Base-by-base conservation (phyloP, 345 rosid species). In the Pseudoturritis turrita region DNA sequence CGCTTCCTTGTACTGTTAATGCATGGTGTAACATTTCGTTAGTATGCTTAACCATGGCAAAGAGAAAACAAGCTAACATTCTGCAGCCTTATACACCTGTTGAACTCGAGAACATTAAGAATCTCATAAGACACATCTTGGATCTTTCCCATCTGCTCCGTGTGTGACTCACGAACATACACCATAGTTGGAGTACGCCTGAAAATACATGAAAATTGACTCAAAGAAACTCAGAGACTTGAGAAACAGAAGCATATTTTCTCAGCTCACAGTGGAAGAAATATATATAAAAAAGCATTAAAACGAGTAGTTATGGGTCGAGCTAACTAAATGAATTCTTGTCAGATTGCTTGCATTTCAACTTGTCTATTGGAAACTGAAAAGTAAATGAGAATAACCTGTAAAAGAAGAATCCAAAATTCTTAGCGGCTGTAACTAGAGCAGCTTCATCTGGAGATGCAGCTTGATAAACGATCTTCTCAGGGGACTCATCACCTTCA, bases 371-470 rank as follows among this genome's bases (percentile, higher is more conserved):
- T 8, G 21, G 47, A 26, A 67, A 39, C 29, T 51, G 13, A 67
- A 67, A 52, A 22, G 50, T 52, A 67, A 67, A 31, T 28, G 29
- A 39, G 13, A 53, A 40, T 67, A 21, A 89, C 96, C 92, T 85
- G 87, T 84, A 87, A 74, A 92, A 92, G 90, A 92, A 89, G 86
- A 92, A 92, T 58, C 98, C 98, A 68, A 92, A 89, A 75, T 84
- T 87, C 85, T 92, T 92, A 29, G 98, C 96, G 70, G 98, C 95
- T 71, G 82, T 73, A 79, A 92, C 98, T 81, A 87, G 72, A 65
- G 98, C 98, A 78, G 96, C 91, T 79, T 92, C 98, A 83, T 92
- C 96, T 4, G 98, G 98, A 35, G 98, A 92, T 72, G 98, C 96
- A 64, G 98, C 96, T 85, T 89, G 98, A 81, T 92, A 92, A 26